Base-by-base conservation (phyloP, 352 stramenopile species). In the Globisporangium nodosum region DNA sequence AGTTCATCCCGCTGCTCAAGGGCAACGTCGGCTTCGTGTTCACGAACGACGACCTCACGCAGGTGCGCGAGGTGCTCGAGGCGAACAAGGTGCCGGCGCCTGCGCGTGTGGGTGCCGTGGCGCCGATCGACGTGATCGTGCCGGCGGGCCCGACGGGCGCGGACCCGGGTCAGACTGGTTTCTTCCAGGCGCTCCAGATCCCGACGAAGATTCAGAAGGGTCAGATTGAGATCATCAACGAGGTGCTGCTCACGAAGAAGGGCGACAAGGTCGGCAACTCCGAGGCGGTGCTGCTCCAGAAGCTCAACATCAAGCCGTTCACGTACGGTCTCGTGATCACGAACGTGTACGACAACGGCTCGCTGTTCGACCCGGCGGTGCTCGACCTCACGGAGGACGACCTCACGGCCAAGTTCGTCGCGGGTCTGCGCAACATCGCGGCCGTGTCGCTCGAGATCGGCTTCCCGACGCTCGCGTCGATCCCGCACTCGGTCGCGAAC, bases 21-120 rank as follows among this genome's bases (percentile, higher is more conserved):
- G 97, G 97, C 71, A 99, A 99, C 78, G 91, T 99, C 49, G 97
- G 97, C 58, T 99, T 99, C 73, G 96, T 99, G 27, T 99, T 99
- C 86, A 99, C 97, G 69, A 99, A 99, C 79, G 85, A 85, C 37
- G 96, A 99, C 76, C 76, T 99, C 56, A 77, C 81, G 65, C 78
- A 96, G 56, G 79, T 99, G 51, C 92, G 96, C 69, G 73, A 94
- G 57, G 69, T 92, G 40, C 72, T 96, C 35, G 85, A 94, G 61
- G 78, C 66, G 16, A 96, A 97, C 84, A 90, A 90, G 69, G 90
- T 97, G 70, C 97, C 97, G 49, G 97, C 97, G 57, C 96, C 97
- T 51, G 97, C 97, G 40, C 90, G 92, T 92, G 95, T 99, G 35
- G 97, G 97, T 71, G 71, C 95, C 52, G 68, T 99, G 52, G 97